phyloP scores from a whole-genome alignment of 805 yeast species.

The Zygosaccharomyces bisporus region DNA sequence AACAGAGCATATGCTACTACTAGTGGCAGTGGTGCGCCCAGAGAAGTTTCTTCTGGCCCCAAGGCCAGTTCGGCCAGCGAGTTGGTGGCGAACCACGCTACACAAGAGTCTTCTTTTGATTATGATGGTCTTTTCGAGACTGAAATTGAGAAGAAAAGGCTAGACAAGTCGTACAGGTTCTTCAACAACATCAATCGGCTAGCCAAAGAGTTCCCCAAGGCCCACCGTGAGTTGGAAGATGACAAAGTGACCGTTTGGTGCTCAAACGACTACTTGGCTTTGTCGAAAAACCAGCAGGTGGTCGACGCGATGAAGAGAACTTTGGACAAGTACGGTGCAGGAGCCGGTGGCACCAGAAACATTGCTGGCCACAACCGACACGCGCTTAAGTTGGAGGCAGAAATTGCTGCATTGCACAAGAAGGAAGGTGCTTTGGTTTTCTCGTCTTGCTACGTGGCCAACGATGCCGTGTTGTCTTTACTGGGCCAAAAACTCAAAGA shows the following conservation, averaged over 20 bases:
- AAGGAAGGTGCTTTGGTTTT: slow-evolving; percentile 95
- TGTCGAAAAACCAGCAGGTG: slow-evolving; percentile 79
- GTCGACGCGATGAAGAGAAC: slow-evolving; percentile 72
- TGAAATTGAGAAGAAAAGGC: slow-evolving; percentile 70
- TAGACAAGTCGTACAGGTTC: slow-evolving; percentile 89
- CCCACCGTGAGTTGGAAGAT: slow-evolving; percentile 69
- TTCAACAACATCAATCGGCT: slow-evolving; percentile 96
- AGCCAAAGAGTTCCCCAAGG: slow-evolving; percentile 89
- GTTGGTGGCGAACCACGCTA: slow-evolving; percentile 35
- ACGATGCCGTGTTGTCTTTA: slow-evolving; percentile 88
- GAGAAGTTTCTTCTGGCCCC: slow-evolving; percentile 35
- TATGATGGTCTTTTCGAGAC: slow-evolving; percentile 63
- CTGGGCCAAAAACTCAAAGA: slow-evolving; percentile 89
- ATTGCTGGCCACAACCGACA: slow-evolving; percentile 95
- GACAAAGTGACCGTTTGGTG: slow-evolving; percentile 99
- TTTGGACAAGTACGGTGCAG: slow-evolving; percentile 88
- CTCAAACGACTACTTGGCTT: slow-evolving; percentile 94
- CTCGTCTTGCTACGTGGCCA: slow-evolving; percentile 93
- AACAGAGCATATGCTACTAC: slow-evolving; percentile 33
- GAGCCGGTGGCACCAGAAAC: slow-evolving; percentile 99
- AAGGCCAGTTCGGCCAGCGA: slow-evolving; percentile 32
- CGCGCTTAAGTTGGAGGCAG: slow-evolving; percentile 83
- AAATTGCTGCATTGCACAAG: slow-evolving; percentile 84
- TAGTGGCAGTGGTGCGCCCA: slow-evolving; percentile 34
- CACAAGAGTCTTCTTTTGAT: slow-evolving; percentile 58